phyloP scores from a whole-genome alignment of 2,329 filamentous ascomycete genomes.

The Leptographium wingfieldii region DNA sequence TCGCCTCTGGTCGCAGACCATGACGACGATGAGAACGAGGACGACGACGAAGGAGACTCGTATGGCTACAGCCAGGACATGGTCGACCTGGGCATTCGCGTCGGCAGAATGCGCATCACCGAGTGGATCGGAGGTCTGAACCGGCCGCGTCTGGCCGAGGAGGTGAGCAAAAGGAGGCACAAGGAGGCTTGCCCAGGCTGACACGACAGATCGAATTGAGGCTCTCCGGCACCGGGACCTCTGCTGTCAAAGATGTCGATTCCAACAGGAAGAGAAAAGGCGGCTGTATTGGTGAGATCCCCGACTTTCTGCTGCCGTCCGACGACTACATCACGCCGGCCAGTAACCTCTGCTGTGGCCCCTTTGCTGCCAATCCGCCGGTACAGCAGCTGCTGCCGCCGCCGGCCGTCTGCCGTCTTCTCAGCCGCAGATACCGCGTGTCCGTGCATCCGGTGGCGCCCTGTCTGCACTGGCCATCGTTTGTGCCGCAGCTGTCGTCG shows the following conservation, averaged over 20 bases:
- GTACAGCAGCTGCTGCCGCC: conserved; percentile 50
- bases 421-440: conserved; percentile 55
- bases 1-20: conserved; percentile 19
- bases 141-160: conserved; percentile 56
- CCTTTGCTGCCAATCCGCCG: conserved; percentile 32
- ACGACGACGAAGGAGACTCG: background rate
- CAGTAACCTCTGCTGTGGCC: conserved; percentile 53
- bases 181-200: background rate
- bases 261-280: conserved; percentile 5
- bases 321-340: conserved; percentile 55
- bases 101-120: conserved; percentile 61
- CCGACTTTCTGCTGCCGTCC: conserved; percentile 50
- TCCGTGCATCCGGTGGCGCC: conserved; percentile 57
- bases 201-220: conserved; percentile 7
- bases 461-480: conserved; percentile 54
- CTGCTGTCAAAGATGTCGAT: background rate
- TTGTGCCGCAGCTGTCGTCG: conserved; percentile 48
- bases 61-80: conserved; percentile 19
- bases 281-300: conserved; percentile 13
- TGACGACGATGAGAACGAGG: conserved; percentile 14
- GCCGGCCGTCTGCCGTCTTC: conserved; percentile 41
- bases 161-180: conserved; percentile 32
- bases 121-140: conserved; percentile 64
- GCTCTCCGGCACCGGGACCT: background rate
- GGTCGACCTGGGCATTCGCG: conserved; percentile 57